Percentiles rank a stretch among this genome's conserved stretches.
Evolutionary conservation across 768 basidiomycete genomes (phyloP).

Genomic region (Suillus brevipes): DNA sequence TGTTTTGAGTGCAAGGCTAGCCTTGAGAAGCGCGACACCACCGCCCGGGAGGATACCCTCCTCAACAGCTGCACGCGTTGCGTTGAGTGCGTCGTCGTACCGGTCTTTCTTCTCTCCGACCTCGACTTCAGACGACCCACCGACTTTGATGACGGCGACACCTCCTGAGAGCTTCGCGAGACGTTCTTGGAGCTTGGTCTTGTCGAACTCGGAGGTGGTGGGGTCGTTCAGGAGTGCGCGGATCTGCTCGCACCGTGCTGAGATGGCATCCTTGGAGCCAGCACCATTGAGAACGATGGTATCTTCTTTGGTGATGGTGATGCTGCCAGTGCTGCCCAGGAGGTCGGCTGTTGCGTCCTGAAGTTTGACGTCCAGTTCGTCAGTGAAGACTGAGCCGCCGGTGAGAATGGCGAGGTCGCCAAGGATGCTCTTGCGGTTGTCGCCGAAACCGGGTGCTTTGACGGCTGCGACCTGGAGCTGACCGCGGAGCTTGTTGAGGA

Average conservation of each 20-base stretch:
- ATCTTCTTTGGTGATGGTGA: conserved; percentile 97
- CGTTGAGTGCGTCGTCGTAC: conserved; percentile 95
- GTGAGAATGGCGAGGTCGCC: conserved; percentile 97
- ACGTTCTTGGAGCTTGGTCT: conserved; percentile 93
- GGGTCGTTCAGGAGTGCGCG: conserved; percentile 77
- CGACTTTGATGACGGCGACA: conserved; percentile 98
- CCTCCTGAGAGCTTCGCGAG: conserved; percentile 95
- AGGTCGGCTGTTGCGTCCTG: conserved; percentile 86
- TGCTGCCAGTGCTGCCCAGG: conserved; percentile 87
- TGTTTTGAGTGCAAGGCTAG: conserved; percentile 67
- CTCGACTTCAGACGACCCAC: conserved; percentile 91
- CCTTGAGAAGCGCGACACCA: conserved; percentile 90
- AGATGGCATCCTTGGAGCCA: conserved; percentile 86
- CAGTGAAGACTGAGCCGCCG: conserved; percentile 96
- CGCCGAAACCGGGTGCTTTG: conserved; percentile 98
- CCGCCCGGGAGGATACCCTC: conserved; percentile 98
- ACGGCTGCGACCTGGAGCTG: conserved; percentile 92
- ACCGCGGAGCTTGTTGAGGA: conserved; percentile 98
- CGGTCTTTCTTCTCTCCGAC: conserved; percentile 99
- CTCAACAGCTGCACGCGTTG: conserved; percentile 97
- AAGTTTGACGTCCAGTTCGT: conserved; percentile 95
- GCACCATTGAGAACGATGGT: conserved; percentile 95
- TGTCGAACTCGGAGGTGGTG: conserved; percentile 91
- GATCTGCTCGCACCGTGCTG: conserved; percentile 95
- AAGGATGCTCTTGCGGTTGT: conserved; percentile 98